Evolutionary conservation across 495 filamentous ascomycete genomes (phyloP), one percentile per base, ranked within the genome.

Genomic region (Neurospora sublineolata): DNA sequence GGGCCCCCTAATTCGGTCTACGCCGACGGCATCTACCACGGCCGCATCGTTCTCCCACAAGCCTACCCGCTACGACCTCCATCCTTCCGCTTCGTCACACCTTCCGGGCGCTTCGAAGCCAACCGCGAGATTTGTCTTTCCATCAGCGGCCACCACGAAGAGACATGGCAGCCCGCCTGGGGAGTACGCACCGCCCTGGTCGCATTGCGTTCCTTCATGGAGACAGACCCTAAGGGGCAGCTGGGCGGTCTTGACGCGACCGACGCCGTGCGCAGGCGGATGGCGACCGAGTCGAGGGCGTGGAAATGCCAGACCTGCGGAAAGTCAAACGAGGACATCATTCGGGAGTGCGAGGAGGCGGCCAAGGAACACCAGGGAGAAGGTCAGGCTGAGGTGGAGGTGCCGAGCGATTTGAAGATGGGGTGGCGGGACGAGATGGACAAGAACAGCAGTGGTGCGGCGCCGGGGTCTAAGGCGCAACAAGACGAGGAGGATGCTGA

Each of bases 121-220:
- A 99, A 99, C 81, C 90, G 95, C 72, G 95, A 99, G 84, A 97
- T 99, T 75, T 99, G 95, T 79, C 88, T 99, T 7, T 90, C 87
- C 70, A 99, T 99, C 78, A 90, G 87, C 40, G 95, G 93, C 10
- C 94, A 97, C 81, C 95, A 99, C 81, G 95, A 97, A 80, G 95
- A 99, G 82, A 94, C 91, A 33, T 99, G 95, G 95, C 94, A 97
- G 86, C 95, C 95, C 2, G 95, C 95, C 1, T 99, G 95, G 95
- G 94, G 95, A 0, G 89, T 99, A 8, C 86, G 95, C 68, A 93
- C 91, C 1, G 91, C 91, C 9, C 82, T 93, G 37, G 89, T 91
- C 14, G 91, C 91, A 18, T 83, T 91, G 38, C 82, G 91, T 42
- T 83, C 82, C 36, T 93, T 93, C 78, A 93, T 93, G 91, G 91